These are phyloP conservation scores for Chamaenerion angustifolium DNA, from an alignment of 345 rosid species.

Conservation along the genomic window DNA sequence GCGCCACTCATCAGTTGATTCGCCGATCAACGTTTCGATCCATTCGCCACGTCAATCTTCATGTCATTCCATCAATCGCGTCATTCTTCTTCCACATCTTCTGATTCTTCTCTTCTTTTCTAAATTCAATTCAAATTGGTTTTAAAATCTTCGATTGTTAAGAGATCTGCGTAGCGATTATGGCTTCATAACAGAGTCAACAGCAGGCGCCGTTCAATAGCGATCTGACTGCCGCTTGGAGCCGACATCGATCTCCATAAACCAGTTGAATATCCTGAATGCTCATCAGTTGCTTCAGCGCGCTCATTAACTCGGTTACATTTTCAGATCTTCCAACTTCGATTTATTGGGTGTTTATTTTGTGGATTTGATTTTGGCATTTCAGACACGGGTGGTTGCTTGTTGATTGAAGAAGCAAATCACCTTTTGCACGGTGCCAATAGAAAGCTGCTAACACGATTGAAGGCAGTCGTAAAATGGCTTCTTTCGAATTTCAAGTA, in stretches of 20 bases:
- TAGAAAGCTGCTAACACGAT: slow-evolving; percentile 5
- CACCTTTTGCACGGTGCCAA: slow-evolving; percentile 14
- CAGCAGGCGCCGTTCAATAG: slow-evolving; percentile 16
- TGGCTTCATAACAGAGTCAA: slow-evolving; percentile 17
- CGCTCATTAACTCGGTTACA: slow-evolving; percentile 13
- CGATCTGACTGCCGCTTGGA: slow-evolving; percentile 24
- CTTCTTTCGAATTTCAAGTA: slow-evolving; percentile 17
- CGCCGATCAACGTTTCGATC: no score
- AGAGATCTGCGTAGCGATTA: no score
- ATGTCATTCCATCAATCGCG: no score
- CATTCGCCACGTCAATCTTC: no score
- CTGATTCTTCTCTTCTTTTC: no score
- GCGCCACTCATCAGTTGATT: no score
- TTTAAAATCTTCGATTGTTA: no score
- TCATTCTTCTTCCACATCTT: no score
- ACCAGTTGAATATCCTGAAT: slow-evolving; percentile 9
- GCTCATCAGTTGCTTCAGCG: slow-evolving; percentile 4
- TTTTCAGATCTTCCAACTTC: neutral
- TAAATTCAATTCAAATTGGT: no score
- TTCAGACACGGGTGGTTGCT: slow-evolving; percentile 15
- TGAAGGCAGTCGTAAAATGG: slow-evolving; percentile 6
- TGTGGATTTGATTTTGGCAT: neutral
- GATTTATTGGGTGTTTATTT: neutral
- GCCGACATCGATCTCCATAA: slow-evolving; percentile 8
- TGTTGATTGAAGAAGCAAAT: slow-evolving; percentile 4